Evolutionary conservation across 306 rosid genomes (phyloP), one percentile per base, ranked within the genome.

Genomic region (Lathyrus oleraceus): DNA sequence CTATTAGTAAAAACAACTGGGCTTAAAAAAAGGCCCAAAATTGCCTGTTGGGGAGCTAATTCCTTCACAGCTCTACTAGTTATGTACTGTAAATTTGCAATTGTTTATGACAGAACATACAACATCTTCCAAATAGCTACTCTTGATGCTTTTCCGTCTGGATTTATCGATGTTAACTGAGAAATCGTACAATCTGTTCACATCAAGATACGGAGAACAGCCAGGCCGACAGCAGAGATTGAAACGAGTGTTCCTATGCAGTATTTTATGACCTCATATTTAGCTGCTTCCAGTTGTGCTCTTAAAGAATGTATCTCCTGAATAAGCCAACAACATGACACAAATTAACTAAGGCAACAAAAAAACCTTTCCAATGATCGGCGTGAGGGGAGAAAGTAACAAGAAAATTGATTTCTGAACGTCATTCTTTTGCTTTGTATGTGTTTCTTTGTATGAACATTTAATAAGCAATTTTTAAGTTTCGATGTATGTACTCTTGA

Each of bases 201-300:
- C 95, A 86, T 83, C 72, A 89, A 70, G 72, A 89, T 85, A 38
- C 99, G 96, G 56, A 94, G 67, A 39, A 91, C 86, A 44, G 99
- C 97, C 6, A 94, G 96, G 28, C 99, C 99, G 52, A 94, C 97
- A 2, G 97, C 96, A 78, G 99, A 94, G 13, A 94, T 86, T 44
- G 99, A 94, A 44, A 89, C 97, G 61, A 94, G 96, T 20, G 97
- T 88, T 80, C 99, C 99, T 59, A 94, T 87, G 92, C 96, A 94
- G 79, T 91, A 94, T 79, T 91, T 94, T 70, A 94, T 94, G 48
- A 94, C 99, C 12, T 91, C 99, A 39, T 91, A 94, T 80, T 94
- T 94, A 4, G 95, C 97, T 1, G 99, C 99, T 86, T 94, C 99
- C 77, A 94, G 74, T 12, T 94, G 95, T 2, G 97, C 99, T 77